Base-by-base conservation (phyloP, 2,329 filamentous ascomycete species). In the Colletotrichum orbiculare region DNA sequence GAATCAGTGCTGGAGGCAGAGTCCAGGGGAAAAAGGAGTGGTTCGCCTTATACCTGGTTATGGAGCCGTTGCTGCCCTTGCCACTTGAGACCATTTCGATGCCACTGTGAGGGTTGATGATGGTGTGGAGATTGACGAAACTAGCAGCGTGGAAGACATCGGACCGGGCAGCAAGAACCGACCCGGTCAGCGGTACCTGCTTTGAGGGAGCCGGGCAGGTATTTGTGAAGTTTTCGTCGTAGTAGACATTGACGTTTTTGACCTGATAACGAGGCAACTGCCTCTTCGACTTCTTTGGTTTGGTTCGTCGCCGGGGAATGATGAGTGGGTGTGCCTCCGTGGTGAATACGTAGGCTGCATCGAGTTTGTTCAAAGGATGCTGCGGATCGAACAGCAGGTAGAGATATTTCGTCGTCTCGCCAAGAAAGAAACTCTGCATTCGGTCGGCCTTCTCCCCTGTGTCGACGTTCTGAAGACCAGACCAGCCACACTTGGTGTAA, bases 371-470 rank as follows among this genome's bases (percentile, higher is more conserved):
- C 46, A 99, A 80, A 0, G 94, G 93, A 77, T 98, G 96, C 12
- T 89, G 85, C 5, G 89, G 85, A 69, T 97, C 92, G 76, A 96
- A 98, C 2, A 98, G 86, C 59, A 99, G 81, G 75, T 96, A 98
- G 68, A 99, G 83, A 76, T 99, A 99, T 77, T 98, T 97, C 48
- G 93, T 90, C 2, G 96, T 99, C 78, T 99, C 96, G 12, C 96
- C 95, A 1, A 99, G 84, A 73, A 98, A 98, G 83, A 98, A 99
- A 75, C 95, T 98, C 78, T 99, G 96, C 96, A 98, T 98, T 39
- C 96, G 91, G 75, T 99, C 94, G 70, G 88, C 92, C 77, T 93
- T 88, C 78, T 97, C 93, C 4, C 95, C 95, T 6, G 87, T 92
- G 39, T 90, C 82, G 8, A 95, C 92, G 75, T 94, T 90, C 72